These are phyloP conservation scores for Lactuca sativa DNA, from an alignment of 129 eudicot genomes.

Conservation along the genomic window DNA sequence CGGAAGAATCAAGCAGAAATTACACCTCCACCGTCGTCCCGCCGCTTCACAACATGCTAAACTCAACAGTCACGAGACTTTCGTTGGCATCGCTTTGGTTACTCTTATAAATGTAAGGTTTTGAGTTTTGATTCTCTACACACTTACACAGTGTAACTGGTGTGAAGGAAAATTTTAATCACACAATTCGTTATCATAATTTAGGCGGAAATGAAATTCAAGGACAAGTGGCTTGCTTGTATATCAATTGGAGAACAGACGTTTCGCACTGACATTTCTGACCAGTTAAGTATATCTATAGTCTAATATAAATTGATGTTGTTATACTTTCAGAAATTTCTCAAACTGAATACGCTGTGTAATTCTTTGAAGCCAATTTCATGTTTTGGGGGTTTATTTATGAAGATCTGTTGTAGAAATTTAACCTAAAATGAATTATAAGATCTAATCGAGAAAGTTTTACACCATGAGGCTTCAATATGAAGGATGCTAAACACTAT, in stretches of 20 bases:
- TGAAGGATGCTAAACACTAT: not conserved
- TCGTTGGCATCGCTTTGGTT: constrained; percentile 85
- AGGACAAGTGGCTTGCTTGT: constrained; percentile 96
- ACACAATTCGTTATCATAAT: not conserved
- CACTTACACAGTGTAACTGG: not conserved
- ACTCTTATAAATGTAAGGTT: constrained; percentile 50
- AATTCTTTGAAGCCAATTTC: constrained; percentile 5
- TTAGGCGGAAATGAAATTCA: constrained; percentile 85
- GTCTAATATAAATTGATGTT: not conserved
- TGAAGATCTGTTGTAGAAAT: not conserved
- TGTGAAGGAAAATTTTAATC: not conserved
- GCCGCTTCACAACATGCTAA: constrained; percentile 28
- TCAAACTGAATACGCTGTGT: not conserved
- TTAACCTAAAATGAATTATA: not conserved
- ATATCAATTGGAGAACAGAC: constrained; percentile 91
- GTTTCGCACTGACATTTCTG: constrained; percentile 61
- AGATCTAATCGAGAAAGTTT: not conserved
- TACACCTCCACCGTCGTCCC: constrained; percentile 43
- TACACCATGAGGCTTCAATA: not conserved
- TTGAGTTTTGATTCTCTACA: constrained; percentile 4
- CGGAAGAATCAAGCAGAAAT: constrained; percentile 43
- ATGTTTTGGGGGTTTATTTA: not conserved
- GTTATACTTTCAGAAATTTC: not conserved
- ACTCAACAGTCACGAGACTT: constrained; percentile 48
- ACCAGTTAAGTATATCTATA: constrained; percentile 46